Evolutionary conservation across 805 yeast genomes (phyloP).

Genomic region (Cyberlindnera bimundalis): DNA sequence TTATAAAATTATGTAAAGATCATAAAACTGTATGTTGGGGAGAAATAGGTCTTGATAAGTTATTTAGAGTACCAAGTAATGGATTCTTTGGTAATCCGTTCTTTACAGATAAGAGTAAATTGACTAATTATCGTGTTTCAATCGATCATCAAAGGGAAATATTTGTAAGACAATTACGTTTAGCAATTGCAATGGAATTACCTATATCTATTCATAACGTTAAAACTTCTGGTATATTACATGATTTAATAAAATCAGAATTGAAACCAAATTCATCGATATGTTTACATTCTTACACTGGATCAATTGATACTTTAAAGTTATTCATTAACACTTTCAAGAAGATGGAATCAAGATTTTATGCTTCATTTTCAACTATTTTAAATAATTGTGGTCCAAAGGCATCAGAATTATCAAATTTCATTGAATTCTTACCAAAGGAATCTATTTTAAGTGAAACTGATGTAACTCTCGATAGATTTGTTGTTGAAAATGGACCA

Average conservation of each 20-base stretch:
- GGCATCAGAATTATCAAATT: slow-evolving; percentile 1
- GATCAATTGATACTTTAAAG: slow-evolving; percentile 67
- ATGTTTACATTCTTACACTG: slow-evolving; percentile 83
- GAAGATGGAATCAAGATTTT: slow-evolving; percentile 7
- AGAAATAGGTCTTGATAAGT: slow-evolving; percentile 86
- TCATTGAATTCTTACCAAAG: slow-evolving; percentile 4
- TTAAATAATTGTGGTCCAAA: slow-evolving; percentile 14
- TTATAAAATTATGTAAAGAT: slow-evolving; percentile 12
- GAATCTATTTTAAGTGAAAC: slow-evolving; percentile 20
- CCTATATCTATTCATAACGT: slow-evolving; percentile 85
- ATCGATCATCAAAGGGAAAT: slow-evolving; percentile 64
- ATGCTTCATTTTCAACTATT: slow-evolving; percentile 14
- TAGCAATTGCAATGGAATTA: slow-evolving; percentile 47
- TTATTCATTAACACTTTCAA: slow-evolving; percentile 35
- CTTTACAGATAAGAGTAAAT: slow-evolving; percentile 11
- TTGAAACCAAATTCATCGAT: slow-evolving; percentile 35
- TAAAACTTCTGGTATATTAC: slow-evolving; percentile 64
- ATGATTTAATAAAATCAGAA: slow-evolving; percentile 37
- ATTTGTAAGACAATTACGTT: slow-evolving; percentile 44
- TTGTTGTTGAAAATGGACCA: slow-evolving; percentile 5
- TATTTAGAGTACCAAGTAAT: slow-evolving; percentile 60
- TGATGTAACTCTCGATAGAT: slow-evolving; percentile 21
- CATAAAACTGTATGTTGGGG: slow-evolving; percentile 52
- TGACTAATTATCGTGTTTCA: slow-evolving; percentile 49
- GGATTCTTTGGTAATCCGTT: slow-evolving; percentile 48